Conservation (phyloP, 805 yeast species). For the Kluyveromyces dobzhanskii region DNA sequence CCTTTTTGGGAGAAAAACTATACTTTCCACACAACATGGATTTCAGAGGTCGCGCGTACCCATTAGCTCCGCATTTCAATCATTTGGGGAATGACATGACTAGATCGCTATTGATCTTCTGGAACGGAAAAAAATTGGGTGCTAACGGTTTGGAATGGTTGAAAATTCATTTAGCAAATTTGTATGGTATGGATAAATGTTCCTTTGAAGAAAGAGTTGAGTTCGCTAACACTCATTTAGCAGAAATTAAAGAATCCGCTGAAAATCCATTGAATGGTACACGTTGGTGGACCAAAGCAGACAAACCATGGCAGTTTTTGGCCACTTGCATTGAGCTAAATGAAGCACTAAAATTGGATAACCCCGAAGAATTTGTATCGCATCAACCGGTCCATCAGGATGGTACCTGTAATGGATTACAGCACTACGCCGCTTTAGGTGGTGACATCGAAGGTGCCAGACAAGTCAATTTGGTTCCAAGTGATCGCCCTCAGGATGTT, state of each 20-base stretch:
- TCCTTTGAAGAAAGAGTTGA: conserved; percentile 54
- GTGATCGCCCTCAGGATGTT: conserved; percentile 69
- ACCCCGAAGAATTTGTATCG: conserved; percentile 58
- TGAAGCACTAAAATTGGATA: conserved; percentile 51
- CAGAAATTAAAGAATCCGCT: conserved; percentile 49
- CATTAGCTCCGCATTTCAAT: conserved; percentile 71
- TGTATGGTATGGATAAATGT: conserved; percentile 68
- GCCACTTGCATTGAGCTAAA: conserved; percentile 60
- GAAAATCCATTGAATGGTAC: conserved; percentile 48
- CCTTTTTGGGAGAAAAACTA: conserved; percentile 71
- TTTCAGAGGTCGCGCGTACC: conserved; percentile 80
- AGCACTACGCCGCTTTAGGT: conserved; percentile 81
- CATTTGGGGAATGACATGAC: conserved; percentile 76
- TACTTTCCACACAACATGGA: conserved; percentile 77
- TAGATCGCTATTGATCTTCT: conserved; percentile 60
- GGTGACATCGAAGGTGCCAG: conserved; percentile 78
- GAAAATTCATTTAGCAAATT: conserved; percentile 65
- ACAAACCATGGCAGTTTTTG: conserved; percentile 78
- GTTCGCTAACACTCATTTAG: conserved; percentile 51
- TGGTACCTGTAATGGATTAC: conserved; percentile 82
- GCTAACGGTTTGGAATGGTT: conserved; percentile 61
- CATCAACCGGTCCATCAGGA: conserved; percentile 80
- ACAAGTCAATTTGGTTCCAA: conserved; percentile 68
- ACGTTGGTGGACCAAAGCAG: conserved; percentile 66
- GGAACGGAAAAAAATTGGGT: conserved; percentile 71